Base-by-base conservation (phyloP, 2,329 filamentous ascomycete species). In the Verticillium alfalfae region DNA sequence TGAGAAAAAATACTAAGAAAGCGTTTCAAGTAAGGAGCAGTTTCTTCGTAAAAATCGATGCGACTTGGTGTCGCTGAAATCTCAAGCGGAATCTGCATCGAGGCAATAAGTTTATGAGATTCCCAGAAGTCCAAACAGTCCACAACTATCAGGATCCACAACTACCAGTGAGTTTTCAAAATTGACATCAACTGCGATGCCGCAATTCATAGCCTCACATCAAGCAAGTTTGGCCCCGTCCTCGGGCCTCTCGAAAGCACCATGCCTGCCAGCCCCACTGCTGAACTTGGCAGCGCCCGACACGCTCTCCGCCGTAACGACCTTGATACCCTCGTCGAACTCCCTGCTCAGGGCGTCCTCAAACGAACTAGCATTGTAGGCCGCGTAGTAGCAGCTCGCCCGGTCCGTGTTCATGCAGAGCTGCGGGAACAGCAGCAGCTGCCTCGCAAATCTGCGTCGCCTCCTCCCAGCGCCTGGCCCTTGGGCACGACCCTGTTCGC, bases 401-500 rank as follows among this genome's bases (percentile, higher is more conserved):
- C 82, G 73, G 67, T 86, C 83, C 2, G 69, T 70, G 59, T 80
- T 83, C 77, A 86, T 78, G 66, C 81, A 84, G 5, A 69, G 67
- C 65, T 84, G 78, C 2, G 83, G 83, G 57, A 85, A 85, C 3
- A 67, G 65, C 2, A 83, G 63, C 38, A 86, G 62, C 64, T 78
- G 71, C 58, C 71, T 70, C 3, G 83, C 83, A 58, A 86, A n/a
- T 72, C 39, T 71, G 72, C 49, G 73, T 73, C 0, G 83, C 82
- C 64, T 81, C 81, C 7, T n/a, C 78, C 74, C n/a, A 82, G 61
- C 3, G 79, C 78, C 62, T 77, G 75, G 0, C 82, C 83, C 62
- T 79, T 80, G 0, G 76, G 73, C 1, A 85, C 82, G 0, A 85
- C 76, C 0, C 82, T 73, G 67, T 80, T 85, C 9, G 78, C 83